These are phyloP conservation scores for Cinnamomum chago DNA, from an alignment of 164 flowering plant genomes.

Conservation along the genomic window DNA sequence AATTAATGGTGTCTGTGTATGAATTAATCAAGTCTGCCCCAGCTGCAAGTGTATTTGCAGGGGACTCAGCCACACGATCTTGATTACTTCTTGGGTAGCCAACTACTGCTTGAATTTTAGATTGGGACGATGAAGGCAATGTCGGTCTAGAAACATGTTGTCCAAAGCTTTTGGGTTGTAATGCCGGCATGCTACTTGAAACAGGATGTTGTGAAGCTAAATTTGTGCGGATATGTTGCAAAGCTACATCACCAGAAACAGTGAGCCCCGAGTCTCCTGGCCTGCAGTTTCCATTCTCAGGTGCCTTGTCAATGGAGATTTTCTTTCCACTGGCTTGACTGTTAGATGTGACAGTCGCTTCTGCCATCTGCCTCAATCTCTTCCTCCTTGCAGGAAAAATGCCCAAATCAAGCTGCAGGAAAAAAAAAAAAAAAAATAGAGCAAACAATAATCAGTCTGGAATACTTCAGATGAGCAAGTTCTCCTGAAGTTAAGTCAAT, in stretches of 20 bases:
- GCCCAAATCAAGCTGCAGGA: slow-evolving; percentile 68
- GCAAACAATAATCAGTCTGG: background rate
- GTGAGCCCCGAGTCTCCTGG: slow-evolving; percentile 41
- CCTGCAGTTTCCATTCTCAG: slow-evolving; percentile 48
- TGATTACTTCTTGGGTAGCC: slow-evolving; percentile 44
- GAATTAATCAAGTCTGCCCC: slow-evolving; percentile 62
- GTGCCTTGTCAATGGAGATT: slow-evolving; percentile 58
- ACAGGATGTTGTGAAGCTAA: slow-evolving; percentile 32
- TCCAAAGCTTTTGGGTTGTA: slow-evolving; percentile 37
- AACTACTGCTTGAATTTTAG: slow-evolving; percentile 41
- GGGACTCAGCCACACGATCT: slow-evolving; percentile 45
- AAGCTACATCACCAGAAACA: slow-evolving; percentile 30
- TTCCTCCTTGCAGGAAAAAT: slow-evolving; percentile 47
- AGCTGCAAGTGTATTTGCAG: slow-evolving; percentile 34
- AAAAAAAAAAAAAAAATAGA: slow-evolving; percentile 11
- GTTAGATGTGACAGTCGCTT: slow-evolving; percentile 54
- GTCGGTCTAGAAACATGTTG: slow-evolving; percentile 43
- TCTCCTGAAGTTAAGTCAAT: slow-evolving; percentile 11
- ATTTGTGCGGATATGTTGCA: slow-evolving; percentile 43
- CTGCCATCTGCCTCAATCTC: slow-evolving; percentile 63
- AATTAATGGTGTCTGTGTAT: slow-evolving; percentile 44
- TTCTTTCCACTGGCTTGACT: slow-evolving; percentile 69
- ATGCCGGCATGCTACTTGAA: slow-evolving; percentile 26
- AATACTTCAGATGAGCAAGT: background rate
- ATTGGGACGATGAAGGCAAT: slow-evolving; percentile 38